Evolutionary conservation across 2,329 filamentous ascomycete genomes (phyloP).

Genomic region (Penicillium sp.): DNA sequence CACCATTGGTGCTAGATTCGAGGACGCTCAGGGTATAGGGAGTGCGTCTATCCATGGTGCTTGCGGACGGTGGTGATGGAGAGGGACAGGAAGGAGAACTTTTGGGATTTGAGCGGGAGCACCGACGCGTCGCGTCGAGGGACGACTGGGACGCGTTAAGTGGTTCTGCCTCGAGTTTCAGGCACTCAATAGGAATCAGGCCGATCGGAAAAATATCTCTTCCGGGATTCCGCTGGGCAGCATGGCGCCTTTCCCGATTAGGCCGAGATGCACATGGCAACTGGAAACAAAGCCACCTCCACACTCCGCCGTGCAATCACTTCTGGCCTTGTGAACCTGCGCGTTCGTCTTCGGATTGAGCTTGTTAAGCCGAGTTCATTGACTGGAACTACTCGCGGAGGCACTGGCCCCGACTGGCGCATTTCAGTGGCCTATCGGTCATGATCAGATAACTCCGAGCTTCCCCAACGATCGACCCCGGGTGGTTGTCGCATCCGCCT

Average conservation of each 20-base stretch:
- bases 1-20: constrained; percentile 64
- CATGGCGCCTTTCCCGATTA: constrained; percentile 31
- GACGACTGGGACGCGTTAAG: constrained; percentile 39
- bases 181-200: neutral
- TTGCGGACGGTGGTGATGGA: constrained; percentile 20
- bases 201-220: constrained; percentile 12
- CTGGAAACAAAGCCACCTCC: constrained; percentile 27
- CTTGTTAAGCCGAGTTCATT: neutral
- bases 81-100: constrained; percentile 27
- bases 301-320: constrained; percentile 14
- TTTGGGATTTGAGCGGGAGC: constrained; percentile 28
- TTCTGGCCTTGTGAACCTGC: constrained; percentile 1
- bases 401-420: neutral
- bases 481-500: constrained; percentile 37
- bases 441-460: constrained; percentile 38
- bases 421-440: constrained; percentile 29
- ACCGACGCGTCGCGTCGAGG: constrained; percentile 40
- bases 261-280: constrained; percentile 27
- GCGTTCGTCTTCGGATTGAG: constrained; percentile 1
- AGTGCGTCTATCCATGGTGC: constrained; percentile 79
- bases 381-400: neutral
- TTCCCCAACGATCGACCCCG: constrained; percentile 28
- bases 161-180: constrained; percentile 30
- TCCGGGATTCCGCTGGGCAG: constrained; percentile 9
- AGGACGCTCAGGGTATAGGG: constrained; percentile 84